Base-by-base conservation (phyloP, 805 yeast genomes). In the Wickerhamiella australiensis region DNA sequence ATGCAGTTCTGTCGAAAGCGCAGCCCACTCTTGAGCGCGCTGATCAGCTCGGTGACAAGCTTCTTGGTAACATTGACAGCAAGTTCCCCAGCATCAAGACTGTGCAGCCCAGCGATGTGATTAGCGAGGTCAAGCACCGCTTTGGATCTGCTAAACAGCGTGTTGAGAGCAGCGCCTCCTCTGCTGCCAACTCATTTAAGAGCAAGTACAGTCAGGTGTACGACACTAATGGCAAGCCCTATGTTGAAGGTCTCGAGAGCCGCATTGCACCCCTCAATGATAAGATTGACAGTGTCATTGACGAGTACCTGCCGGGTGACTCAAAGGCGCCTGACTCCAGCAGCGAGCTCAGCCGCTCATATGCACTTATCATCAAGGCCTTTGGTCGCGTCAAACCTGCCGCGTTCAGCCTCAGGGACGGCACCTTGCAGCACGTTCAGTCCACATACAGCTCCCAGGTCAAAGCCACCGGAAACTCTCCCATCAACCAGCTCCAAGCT, bases 221-320 rank as follows among this genome's bases (percentile, higher is more conserved):
- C 60, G 78, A 79, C 58, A 70, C 76, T 6, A 67, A 77, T 26
- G 85, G 85, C 21, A 77, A 76, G 58, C 60, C 79, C 46, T 55
- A 82, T 35, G 71, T 85, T 55, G 70, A 80, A n/a, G 72, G 75
- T 21, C 58, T 80, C 20, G 86, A 81, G 62, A 80, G 84, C 3
- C 31, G 80, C 11, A 67, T 82, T 43, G 70, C 68, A 33, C 88
- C 92, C 25, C 42, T 80, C 42, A 85, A 82, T 65, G 65, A 70
- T 31, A 65, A 70, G 29, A 62, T 82, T 47, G 79, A 73, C 53
- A 61, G 68, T 1, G 56, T 69, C 21, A 69, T 77, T 25, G 62
- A 67, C 36, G 64, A 63, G 31, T 68, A 71, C 54, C 67, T 76
- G 33, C 82, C 83, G 17, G 66, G 65, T n/a, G 44, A 50, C 38